Evolutionary conservation across 306 rosid species (phyloP).

Genomic region (apple (Malus domestica)): ASM211411v1 NC_041804.1:33193501-33194000

Average conservation of each 20-base stretch:
- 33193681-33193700: not conserved
- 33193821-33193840: conserved; percentile 64
- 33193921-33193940: conserved; percentile 80
- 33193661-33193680: not conserved
- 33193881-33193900: conserved; percentile 63
- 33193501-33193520: too few species aligned
- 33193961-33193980: conserved; percentile 86
- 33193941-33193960: conserved; percentile 88
- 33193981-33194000: not conserved
- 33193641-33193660: not conserved
- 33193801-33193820: not conserved
- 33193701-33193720: not conserved
- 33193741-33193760: not conserved
- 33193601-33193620: not conserved
- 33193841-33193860: conserved; percentile 77
- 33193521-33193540: too few species aligned
- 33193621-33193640: not conserved
- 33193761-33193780: conserved; percentile 13
- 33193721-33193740: not conserved
- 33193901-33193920: conserved; percentile 99
- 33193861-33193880: conserved; percentile 80
- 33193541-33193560: too few species aligned
- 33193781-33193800: not conserved
- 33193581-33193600: not conserved
- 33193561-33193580: not conserved